A percentile compares a stretch with the other conserved stretches of the same genome.
These are phyloP conservation scores for Solanum tacnaense DNA, from an alignment of 257 asterid species.

Conservation along the genomic window DNA sequence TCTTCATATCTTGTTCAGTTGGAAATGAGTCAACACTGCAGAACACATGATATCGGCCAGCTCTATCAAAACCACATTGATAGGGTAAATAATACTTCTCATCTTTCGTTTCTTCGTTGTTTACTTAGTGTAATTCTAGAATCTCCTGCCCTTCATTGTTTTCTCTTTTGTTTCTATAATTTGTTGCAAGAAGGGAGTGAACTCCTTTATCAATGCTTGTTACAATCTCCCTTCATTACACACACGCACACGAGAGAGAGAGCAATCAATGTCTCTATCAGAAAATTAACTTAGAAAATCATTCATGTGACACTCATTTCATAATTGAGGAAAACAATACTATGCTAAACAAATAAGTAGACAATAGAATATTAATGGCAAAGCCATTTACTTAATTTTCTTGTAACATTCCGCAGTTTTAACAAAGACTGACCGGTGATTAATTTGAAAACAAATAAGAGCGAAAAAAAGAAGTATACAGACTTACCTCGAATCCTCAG, in stretches of 20 bases:
- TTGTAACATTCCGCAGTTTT: background rate
- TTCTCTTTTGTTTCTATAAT: background rate
- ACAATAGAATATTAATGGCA: background rate
- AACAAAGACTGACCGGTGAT: background rate
- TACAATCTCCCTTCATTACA: background rate
- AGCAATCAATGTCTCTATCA: background rate
- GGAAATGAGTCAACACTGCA: background rate
- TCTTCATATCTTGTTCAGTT: background rate
- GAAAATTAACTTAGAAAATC: background rate
- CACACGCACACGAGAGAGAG: background rate
- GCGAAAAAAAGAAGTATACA: background rate
- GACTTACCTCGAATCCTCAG: slow-evolving; percentile 14
- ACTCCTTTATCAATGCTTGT: background rate
- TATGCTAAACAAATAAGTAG: background rate
- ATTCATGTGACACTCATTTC: background rate
- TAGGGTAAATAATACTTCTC: background rate
- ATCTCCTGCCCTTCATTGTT: background rate
- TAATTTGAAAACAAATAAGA: background rate
- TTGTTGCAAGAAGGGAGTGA: background rate
- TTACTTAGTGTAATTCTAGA: background rate
- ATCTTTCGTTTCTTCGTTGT: background rate
- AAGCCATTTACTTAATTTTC: background rate
- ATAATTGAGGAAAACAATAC: background rate
- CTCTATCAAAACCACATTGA: background rate
- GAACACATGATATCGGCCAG: background rate